Percentiles rank a stretch among this genome's conserved stretches.
These are phyloP conservation scores for Candida dubliniensis DNA, from an alignment of 1,139 yeast species.

Conservation along the genomic window DNA sequence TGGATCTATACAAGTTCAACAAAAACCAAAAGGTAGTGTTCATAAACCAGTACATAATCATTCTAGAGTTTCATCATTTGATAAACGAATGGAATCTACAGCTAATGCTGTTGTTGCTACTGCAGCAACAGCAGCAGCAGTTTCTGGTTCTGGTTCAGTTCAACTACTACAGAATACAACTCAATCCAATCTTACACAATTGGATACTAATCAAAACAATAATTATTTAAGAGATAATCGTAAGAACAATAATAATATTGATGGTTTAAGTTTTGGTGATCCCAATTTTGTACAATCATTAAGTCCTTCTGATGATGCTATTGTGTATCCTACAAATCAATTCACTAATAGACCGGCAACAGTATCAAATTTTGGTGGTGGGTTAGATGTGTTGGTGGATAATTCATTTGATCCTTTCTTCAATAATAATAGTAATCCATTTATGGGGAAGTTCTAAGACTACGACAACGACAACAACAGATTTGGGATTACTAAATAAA, in stretches of 20 bases:
- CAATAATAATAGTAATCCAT: slow-evolving; percentile 8
- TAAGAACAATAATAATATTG: neutral
- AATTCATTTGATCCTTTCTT: slow-evolving; percentile 11
- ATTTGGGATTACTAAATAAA: no score
- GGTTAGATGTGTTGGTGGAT: slow-evolving; percentile 9
- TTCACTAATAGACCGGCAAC: neutral
- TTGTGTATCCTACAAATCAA: neutral
- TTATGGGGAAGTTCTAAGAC: slow-evolving; percentile 9
- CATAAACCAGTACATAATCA: slow-evolving; percentile 27
- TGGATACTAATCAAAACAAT: neutral
- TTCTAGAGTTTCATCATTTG: slow-evolving; percentile 8
- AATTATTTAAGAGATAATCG: neutral
- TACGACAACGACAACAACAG: no score
- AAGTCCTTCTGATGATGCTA: slow-evolving; percentile 3
- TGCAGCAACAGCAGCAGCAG: no score
- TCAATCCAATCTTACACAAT: slow-evolving; percentile 1
- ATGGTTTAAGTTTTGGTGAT: neutral
- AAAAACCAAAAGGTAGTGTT: slow-evolving; percentile 26
- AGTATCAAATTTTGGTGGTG: neutral
- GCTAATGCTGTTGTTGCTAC: neutral
- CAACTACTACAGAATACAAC: neutral
- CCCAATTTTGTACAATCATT: slow-evolving; percentile 5
- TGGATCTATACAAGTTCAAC: slow-evolving; percentile 16
- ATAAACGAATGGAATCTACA: slow-evolving; percentile 3
- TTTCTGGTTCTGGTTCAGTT: no score